phyloP scores from a whole-genome alignment of 768 basidiomycete species.

The Mycena floridula region DNA sequence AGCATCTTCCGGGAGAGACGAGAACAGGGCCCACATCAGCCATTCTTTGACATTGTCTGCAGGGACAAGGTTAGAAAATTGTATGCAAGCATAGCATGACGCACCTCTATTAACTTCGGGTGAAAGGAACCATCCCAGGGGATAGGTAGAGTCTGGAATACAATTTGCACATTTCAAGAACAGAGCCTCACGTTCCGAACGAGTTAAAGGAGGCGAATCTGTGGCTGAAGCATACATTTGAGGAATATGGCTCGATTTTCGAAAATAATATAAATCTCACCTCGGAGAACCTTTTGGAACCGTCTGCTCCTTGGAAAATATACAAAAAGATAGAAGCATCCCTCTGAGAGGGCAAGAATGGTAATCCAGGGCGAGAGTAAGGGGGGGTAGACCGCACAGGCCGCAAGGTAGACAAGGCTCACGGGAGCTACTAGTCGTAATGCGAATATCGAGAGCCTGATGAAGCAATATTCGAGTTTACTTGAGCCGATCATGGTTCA shows the following conservation, averaged over 20 bases:
- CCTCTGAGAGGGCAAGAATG: conserved; percentile 35
- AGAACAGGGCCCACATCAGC: conserved; percentile 64
- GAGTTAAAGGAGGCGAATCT: conserved; percentile 28
- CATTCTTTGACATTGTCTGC: conserved; percentile 53
- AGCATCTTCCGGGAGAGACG: conserved; percentile 24
- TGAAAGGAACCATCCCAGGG: conserved; percentile 50
- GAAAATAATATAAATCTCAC: no score
- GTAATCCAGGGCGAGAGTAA: conserved; percentile 24
- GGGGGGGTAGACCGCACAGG: conserved; percentile 17
- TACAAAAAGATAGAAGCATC: conserved; percentile 40
- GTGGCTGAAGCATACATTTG: background rate
- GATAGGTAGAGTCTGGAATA: conserved; percentile 15
- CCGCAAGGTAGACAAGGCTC: conserved; percentile 33
- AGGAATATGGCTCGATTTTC: no score
- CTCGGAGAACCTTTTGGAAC: conserved; percentile 52
- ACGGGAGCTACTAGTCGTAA: conserved; percentile 46
- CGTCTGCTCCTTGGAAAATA: conserved; percentile 39
- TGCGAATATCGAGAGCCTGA: conserved; percentile 35
- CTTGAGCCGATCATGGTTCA: conserved; percentile 51
- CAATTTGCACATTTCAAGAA: conserved; percentile 40
- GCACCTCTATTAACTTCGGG: conserved; percentile 23
- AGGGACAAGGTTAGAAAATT: no score
- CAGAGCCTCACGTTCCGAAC: conserved; percentile 36
- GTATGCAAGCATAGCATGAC: no score
- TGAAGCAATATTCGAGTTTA: conserved; percentile 47